Evolutionary conservation across 352 stramenopile species (phyloP), one percentile per base, ranked within the genome.

Genomic region (Pythium insidiosum): DNA sequence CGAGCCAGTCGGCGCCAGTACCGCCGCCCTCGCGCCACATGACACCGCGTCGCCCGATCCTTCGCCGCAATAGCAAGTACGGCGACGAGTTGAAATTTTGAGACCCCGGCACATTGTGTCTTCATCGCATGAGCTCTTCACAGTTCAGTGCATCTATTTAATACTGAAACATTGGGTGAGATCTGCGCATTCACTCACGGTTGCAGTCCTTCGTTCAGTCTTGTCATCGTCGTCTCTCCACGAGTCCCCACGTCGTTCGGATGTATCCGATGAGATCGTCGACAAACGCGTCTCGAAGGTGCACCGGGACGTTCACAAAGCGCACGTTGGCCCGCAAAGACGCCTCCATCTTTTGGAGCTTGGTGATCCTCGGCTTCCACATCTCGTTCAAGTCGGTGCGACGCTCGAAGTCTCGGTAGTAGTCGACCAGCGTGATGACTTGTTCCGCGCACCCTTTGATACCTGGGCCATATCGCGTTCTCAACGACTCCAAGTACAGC

Each of bases 351-450:
- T 93, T 93, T 23, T 84, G 50, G 34, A 76, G 39, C 38, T 89
- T 89, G 38, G 51, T 81, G 38, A 80, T 64, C 35, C 70, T 67
- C 31, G 59, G 34, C 51, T 83, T 83, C 81, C 81, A 93, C 16
- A 58, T 58, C n/a, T 90, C 75, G 35, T 54, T 63, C 28, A 89
- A 35, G 30, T 86, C 62, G 3, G 73, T 89, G 26, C 81, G 81
- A 0, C 81, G 69, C 43, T 79, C 68, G 35, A 90, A 93, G 18
- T 76, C 58, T 22, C 76, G 68, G 40, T 93, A 93, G 35, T 93
- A 93, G 47, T 89, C 78, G 11, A 93, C 65, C 31, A 93, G 61
- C 18, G 70, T 78, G 38, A 93, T 74, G 22, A 83, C 75, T 43
- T 93, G 81, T 41, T 88, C 81, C 0, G 66, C 61, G 41, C 81